phyloP scores from a whole-genome alignment of 192 early-diverging fungal species.

The Coemansia sp. region DNA sequence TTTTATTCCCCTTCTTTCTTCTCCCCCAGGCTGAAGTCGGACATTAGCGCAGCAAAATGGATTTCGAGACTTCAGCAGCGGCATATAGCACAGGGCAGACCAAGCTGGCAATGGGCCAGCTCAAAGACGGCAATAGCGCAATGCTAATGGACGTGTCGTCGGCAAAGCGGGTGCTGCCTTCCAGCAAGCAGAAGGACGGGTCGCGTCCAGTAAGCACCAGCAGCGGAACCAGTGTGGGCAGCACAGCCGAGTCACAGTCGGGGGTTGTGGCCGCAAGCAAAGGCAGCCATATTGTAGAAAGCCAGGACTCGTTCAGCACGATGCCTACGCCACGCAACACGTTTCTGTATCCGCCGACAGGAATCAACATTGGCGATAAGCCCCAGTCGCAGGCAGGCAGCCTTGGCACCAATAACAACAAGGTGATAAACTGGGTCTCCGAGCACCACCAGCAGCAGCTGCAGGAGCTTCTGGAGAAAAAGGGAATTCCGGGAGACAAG shows the following conservation, averaged over 20 bases:
- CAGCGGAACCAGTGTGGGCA: slow-evolving; percentile 47
- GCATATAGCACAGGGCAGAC: background rate
- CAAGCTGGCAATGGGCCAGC: background rate
- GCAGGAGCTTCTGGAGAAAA: slow-evolving; percentile 37
- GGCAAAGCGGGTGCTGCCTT: slow-evolving; percentile 19
- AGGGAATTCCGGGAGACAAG: slow-evolving; percentile 16
- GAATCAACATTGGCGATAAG: slow-evolving; percentile 32
- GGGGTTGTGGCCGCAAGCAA: background rate
- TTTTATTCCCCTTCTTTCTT: too few relatives aligned
- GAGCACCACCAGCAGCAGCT: slow-evolving; percentile 44
- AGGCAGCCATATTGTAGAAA: slow-evolving; percentile 26
- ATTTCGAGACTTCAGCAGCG: background rate
- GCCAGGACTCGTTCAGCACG: slow-evolving; percentile 47
- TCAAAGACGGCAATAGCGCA: background rate
- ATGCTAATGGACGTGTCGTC: slow-evolving; percentile 18
- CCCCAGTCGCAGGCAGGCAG: background rate
- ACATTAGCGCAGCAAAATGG: background rate
- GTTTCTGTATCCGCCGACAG: slow-evolving; percentile 47
- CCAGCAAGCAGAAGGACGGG: slow-evolving; percentile 14
- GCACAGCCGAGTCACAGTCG: slow-evolving; percentile 24
- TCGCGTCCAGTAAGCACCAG: slow-evolving; percentile 51
- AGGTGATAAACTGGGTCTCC: slow-evolving; percentile 29
- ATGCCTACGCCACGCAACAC: slow-evolving; percentile 55
- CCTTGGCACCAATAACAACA: background rate
- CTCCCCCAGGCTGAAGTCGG: background rate